A percentile compares a stretch with the other conserved stretches of the same genome.
Evolutionary conservation across 169 alveolate species (phyloP).

Genomic region (Plasmodium fragile): DNA sequence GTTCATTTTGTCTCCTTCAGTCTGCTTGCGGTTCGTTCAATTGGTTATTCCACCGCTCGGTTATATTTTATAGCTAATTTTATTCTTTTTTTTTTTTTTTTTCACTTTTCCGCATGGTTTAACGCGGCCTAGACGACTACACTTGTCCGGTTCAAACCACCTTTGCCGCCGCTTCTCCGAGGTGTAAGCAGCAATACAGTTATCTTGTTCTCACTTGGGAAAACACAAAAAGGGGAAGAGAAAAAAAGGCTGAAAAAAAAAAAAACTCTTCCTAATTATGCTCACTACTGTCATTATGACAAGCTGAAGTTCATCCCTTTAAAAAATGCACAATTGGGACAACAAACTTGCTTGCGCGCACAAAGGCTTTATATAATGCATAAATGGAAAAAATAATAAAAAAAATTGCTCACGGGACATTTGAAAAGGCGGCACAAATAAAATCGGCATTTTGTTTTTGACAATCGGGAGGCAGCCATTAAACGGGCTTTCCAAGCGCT

Average conservation of each 20-base stretch:
- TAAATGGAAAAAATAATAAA: not conserved
- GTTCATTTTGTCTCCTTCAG: conserved; percentile 25
- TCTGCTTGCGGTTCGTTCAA: not conserved
- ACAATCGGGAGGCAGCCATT: not conserved
- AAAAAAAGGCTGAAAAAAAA: not conserved
- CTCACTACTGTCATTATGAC: not conserved
- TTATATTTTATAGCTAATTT: not conserved
- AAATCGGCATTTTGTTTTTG: conserved; percentile 4
- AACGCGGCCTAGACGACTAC: not conserved
- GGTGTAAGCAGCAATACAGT: not conserved
- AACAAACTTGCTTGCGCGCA: not conserved
- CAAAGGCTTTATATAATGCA: not conserved
- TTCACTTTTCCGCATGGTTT: conserved; percentile 6
- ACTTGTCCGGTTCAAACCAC: not conserved
- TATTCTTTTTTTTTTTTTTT: not conserved
- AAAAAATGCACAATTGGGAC: not conserved
- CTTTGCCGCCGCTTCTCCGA: not conserved
- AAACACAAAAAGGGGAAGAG: not conserved
- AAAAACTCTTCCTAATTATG: not conserved
- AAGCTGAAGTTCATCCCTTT: not conserved
- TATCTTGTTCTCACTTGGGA: not conserved
- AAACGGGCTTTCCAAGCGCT: not conserved
- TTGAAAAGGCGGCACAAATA: conserved; percentile 4
- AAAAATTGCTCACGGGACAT: not conserved
- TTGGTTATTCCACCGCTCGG: not conserved